Percentiles rank a stretch among this genome's conserved stretches.
These are phyloP conservation scores for Phytopythium vexans DNA, from an alignment of 352 stramenopile species.

Conservation along the genomic window DNA sequence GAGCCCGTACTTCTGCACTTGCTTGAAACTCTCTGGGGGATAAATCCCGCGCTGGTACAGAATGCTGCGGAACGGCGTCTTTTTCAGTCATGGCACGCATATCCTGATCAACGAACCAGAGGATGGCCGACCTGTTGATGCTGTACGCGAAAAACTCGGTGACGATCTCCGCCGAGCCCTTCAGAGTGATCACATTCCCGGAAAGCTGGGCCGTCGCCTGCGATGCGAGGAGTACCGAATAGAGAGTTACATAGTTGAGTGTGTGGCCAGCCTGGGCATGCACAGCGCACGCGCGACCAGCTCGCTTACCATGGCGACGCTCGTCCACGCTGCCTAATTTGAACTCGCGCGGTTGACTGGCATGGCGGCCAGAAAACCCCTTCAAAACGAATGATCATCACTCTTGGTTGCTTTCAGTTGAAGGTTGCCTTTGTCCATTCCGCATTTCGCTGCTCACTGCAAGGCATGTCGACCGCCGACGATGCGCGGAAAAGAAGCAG, in stretches of 20 bases:
- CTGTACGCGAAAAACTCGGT: constrained; percentile 99
- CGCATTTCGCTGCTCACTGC: constrained; percentile 10
- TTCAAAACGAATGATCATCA: constrained; percentile 16
- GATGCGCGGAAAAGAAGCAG: no score
- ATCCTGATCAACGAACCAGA: constrained; percentile 1
- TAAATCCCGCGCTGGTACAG: constrained; percentile 98
- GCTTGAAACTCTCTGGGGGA: constrained; percentile 97
- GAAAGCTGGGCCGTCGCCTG: constrained; percentile 67
- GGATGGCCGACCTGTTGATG: constrained; percentile 92
- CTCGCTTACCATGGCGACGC: background rate
- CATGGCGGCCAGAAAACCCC: constrained; percentile 4
- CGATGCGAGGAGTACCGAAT: background rate
- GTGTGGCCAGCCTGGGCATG: background rate
- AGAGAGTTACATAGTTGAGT: no score
- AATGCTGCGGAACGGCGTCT: constrained; percentile 58
- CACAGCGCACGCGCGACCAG: background rate
- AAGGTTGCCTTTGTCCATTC: constrained; percentile 10
- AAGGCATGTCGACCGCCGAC: background rate
- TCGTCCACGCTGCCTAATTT: no score
- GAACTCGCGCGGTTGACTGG: no score
- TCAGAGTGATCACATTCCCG: constrained; percentile 98
- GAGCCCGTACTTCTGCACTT: constrained; percentile 97
- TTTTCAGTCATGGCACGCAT: constrained; percentile 6
- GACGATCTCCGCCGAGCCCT: constrained; percentile 98
- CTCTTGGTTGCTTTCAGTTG: constrained; percentile 4